Conservation (phyloP, 371 early-diverging fungal species). For the Phascolomyces articulosus region DNA sequence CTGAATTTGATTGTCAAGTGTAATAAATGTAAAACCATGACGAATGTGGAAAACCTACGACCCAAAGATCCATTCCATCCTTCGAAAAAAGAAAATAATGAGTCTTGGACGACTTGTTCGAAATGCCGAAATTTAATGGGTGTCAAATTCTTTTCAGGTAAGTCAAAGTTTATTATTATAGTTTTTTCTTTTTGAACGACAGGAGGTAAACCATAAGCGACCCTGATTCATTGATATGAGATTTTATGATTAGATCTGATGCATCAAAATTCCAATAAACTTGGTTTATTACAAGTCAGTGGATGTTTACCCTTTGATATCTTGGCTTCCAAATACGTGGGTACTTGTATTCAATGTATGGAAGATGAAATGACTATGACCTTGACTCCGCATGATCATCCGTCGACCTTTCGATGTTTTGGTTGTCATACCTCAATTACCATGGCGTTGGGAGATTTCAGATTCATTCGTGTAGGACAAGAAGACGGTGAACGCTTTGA, state of each 20-base stretch:
- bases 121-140: conserved; percentile 71
- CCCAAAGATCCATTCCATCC: conserved; percentile 32
- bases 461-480: conserved; percentile 54
- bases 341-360: conserved; percentile 64
- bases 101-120: conserved; percentile 68
- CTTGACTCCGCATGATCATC: conserved; percentile 33
- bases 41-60: conserved; percentile 57
- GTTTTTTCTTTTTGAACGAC: too few species aligned
- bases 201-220: too few species aligned
- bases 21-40: conserved; percentile 67
- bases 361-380: conserved; percentile 30
- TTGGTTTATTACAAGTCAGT: conserved; percentile 78
- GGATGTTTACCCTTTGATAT: conserved; percentile 72
- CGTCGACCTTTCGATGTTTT: conserved; percentile 50
- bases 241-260: conserved; percentile 47
- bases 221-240: too few species aligned
- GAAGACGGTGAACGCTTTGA: conserved; percentile 40
- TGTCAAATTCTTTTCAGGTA: conserved; percentile 38
- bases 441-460: conserved; percentile 46
- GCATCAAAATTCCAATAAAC: conserved; percentile 51
- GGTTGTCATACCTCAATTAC: conserved; percentile 57
- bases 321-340: conserved; percentile 63
- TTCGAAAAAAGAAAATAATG: conserved; percentile 17
- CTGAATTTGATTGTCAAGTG: conserved; percentile 74
- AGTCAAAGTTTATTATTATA: too few species aligned